Evolutionary conservation across 2,329 filamentous ascomycete genomes (phyloP).

Genomic region (Curvularia hawaiiensis): DNA sequence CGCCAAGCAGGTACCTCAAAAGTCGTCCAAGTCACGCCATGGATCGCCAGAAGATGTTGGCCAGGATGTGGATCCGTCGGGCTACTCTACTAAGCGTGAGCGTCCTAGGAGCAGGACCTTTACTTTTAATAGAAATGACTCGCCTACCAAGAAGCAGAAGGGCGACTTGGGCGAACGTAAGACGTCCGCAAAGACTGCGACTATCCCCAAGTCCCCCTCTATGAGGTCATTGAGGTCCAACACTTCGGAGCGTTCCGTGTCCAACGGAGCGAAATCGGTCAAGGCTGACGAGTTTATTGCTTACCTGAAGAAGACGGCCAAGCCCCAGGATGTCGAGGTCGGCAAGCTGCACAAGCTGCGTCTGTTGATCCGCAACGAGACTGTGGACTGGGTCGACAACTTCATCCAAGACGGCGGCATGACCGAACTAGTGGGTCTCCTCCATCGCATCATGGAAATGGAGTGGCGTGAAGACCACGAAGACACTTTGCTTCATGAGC

Average conservation of each 20-base stretch:
- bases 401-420: slow-evolving; percentile 92
- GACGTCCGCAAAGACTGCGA: slow-evolving; percentile 70
- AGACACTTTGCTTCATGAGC: slow-evolving; percentile 89
- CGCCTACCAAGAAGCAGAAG: slow-evolving; percentile 76
- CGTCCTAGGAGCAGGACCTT: slow-evolving; percentile 75
- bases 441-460: slow-evolving; percentile 91
- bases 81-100: slow-evolving; percentile 49
- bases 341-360: slow-evolving; percentile 93
- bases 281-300: slow-evolving; percentile 83
- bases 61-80: slow-evolving; percentile 17
- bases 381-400: slow-evolving; percentile 90
- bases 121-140: slow-evolving; percentile 74
- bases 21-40: slow-evolving; percentile 41
- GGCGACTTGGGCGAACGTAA: slow-evolving; percentile 59
- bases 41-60: slow-evolving; percentile 31
- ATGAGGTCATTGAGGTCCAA: slow-evolving; percentile 60
- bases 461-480: slow-evolving; percentile 99
- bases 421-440: slow-evolving; percentile 83
- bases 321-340: slow-evolving; percentile 86
- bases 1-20: slow-evolving; percentile 53
- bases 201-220: slow-evolving; percentile 68
- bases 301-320: slow-evolving; percentile 80
- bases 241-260: slow-evolving; percentile 63
- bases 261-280: slow-evolving; percentile 74
- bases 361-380: slow-evolving; percentile 88